Evolutionary conservation across 768 basidiomycete genomes (phyloP), one percentile per base, ranked within the genome.

Genomic region (Suillus subaureus): DNA sequence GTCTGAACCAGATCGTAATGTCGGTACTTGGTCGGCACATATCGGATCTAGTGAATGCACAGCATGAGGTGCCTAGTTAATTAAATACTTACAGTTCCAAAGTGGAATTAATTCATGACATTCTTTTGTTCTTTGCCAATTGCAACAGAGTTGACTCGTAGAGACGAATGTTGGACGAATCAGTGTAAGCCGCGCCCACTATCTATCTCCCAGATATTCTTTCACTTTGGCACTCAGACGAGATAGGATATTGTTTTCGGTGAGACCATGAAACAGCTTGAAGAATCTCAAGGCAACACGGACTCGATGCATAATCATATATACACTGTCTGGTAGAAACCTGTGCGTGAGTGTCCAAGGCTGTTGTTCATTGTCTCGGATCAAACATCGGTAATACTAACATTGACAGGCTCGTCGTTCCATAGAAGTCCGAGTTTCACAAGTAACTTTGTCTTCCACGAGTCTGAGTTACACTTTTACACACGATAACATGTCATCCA

Each of bases 401-500:
- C 31, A 31, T 35, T 23, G 35, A 35, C 55, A 56, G 56, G 56
- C 15, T 57, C 35, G 8, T 18, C 18, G 1, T 39, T 39, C 26
- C 39, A 37, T 23, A 33, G 35, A 35, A 56, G 39, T 39, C 39
- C 7, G 40, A 60, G 40, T 60, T 60, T 60, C 39, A 40, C 39
- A 58, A 58, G 57, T 26, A 18, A 23, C 40, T 42, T 60, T 60
- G 58, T 60, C 58, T 60, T 60, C 58, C 58, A 60, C 40, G 58
- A 31, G 26, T 40, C 18, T 60, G 58, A 60, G 26, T 60, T 60
- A 60, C 39, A 60, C 39, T 42, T 39, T 60, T 60, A 60, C 58
- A 60, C 58, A 43, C 33, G 28, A 21, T 40, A 42, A 60, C 42
- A 42, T 60, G 21, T 60, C 57, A 60, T 60, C 26, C 40, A 28